Evolutionary conservation across 176 grass and related monocot genomes (phyloP).

Genomic region (Tillandsia leiboldiana): DNA sequence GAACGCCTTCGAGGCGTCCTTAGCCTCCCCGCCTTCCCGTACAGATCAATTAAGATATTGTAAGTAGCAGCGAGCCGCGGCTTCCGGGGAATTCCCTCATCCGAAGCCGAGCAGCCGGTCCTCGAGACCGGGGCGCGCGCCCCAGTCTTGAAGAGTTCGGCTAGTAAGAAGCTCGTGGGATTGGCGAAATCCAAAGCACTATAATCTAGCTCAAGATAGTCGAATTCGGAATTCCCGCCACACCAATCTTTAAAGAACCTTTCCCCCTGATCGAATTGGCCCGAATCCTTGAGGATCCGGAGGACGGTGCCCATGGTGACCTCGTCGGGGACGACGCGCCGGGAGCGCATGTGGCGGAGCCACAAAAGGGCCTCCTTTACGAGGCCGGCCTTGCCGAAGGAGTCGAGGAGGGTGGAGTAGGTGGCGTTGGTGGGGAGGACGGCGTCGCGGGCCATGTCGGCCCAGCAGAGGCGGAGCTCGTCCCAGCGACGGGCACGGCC

Average conservation of each 20-base stretch:
- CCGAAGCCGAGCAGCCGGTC: background rate
- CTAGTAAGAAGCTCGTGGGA: slow-evolving; percentile 39
- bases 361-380: slow-evolving; percentile 40
- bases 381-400: slow-evolving; percentile 49
- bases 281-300: slow-evolving; percentile 49
- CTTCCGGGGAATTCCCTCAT: slow-evolving; percentile 17
- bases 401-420: slow-evolving; percentile 55
- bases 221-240: slow-evolving; percentile 38
- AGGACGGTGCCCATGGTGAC: slow-evolving; percentile 61
- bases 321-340: slow-evolving; percentile 41
- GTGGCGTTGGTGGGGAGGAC: slow-evolving; percentile 40
- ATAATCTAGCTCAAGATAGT: slow-evolving; percentile 38
- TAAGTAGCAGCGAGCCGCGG: slow-evolving; percentile 44
- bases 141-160: slow-evolving; percentile 20
- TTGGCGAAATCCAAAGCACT: slow-evolving; percentile 19
- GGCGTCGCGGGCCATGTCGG: slow-evolving; percentile 28
- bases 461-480: slow-evolving; percentile 40
- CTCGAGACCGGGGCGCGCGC: slow-evolving; percentile 14
- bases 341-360: slow-evolving; percentile 47
- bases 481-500: slow-evolving; percentile 43
- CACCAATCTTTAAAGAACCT: slow-evolving; percentile 49
- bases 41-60: slow-evolving; percentile 57
- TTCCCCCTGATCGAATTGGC: slow-evolving; percentile 27
- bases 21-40: slow-evolving; percentile 49
- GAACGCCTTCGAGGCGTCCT: slow-evolving; percentile 41